Base-by-base conservation (phyloP, 2,329 filamentous ascomycete genomes). In the Fusarium devonianum region DNA sequence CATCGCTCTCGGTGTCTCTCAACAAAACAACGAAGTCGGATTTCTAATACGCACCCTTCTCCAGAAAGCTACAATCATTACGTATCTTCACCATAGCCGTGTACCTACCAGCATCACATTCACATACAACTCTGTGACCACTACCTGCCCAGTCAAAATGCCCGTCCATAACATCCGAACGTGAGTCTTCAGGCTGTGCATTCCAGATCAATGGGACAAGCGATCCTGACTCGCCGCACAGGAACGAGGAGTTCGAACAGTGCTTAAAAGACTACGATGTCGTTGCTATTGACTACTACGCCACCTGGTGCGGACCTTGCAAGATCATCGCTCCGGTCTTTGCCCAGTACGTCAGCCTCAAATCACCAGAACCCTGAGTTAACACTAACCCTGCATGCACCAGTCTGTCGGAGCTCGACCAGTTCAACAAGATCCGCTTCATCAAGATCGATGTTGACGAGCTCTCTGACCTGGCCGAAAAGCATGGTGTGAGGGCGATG, bases 231-330 rank as follows among this genome's bases (percentile, higher is more conserved):
- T 28, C 3, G 7, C 14, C 26, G 1, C n/a, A 1, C 14, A 2
- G 26, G 23, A 7, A 11, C 14, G 10, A 34, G 10, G 29, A 44
- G 17, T 32, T 39, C 4, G 8, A 4, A 1, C 14, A 42, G 0
- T 2, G 2, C 2, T 9, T 53, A 4, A 26, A 26, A 12, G n/a
- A 10, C 4, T 38, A 18, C 0, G 7, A 56, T 7, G 0, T 3
- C 7, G 3, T 11, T 3, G 45, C 44, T 11, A 44, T 32, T 3
- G 53, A 56, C 14, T 55, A 19, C 5, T 56, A 30, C 38, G 51
- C 51, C 1, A 4, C 26, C 9, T 56, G 53, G 53, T 56, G 51
- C 8, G 40, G 46, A 1, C 51, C 51, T 13, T 56, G 51, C 13
- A 33, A 28, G 23, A 4, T 28, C 0, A 51, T 56, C 6, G 44